Evolutionary conservation across 371 early-diverging fungal genomes (phyloP).

Genomic region (Haplosporangium sp.): DNA sequence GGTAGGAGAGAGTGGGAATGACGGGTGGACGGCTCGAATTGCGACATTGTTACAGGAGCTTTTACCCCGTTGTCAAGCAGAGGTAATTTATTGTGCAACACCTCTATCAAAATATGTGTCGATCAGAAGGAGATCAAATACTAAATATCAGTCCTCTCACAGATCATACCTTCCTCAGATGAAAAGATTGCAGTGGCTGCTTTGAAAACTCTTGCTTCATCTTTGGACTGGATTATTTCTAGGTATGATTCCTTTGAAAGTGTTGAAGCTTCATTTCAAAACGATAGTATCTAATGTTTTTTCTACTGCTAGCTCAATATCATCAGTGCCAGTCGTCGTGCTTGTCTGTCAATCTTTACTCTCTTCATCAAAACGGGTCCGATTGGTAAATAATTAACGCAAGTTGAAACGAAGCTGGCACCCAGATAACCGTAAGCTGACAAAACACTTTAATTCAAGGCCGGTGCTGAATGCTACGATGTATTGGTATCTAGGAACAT

Average conservation of each 20-base stretch:
- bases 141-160: neutral
- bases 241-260: constrained; percentile 17
- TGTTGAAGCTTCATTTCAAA: neutral
- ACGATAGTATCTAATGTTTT: neutral
- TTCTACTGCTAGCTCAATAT: constrained; percentile 18
- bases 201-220: constrained; percentile 46
- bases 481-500: constrained; percentile 56
- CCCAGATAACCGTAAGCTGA: neutral
- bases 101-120: no score
- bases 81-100: constrained; percentile 1
- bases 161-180: constrained; percentile 23
- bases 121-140: neutral
- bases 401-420: neutral
- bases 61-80: constrained; percentile 33
- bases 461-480: constrained; percentile 57
- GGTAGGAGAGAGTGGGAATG: constrained; percentile 57
- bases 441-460: constrained; percentile 24
- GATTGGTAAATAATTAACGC: constrained; percentile 30
- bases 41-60: constrained; percentile 35
- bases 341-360: constrained; percentile 38
- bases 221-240: constrained; percentile 56
- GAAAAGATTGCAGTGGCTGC: constrained; percentile 51
- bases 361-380: constrained; percentile 33
- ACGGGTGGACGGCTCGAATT: constrained; percentile 64
- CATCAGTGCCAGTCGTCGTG: constrained; percentile 13